phyloP scores from a whole-genome alignment of 306 rosid genomes.

The Vachellia collinsii region DNA sequence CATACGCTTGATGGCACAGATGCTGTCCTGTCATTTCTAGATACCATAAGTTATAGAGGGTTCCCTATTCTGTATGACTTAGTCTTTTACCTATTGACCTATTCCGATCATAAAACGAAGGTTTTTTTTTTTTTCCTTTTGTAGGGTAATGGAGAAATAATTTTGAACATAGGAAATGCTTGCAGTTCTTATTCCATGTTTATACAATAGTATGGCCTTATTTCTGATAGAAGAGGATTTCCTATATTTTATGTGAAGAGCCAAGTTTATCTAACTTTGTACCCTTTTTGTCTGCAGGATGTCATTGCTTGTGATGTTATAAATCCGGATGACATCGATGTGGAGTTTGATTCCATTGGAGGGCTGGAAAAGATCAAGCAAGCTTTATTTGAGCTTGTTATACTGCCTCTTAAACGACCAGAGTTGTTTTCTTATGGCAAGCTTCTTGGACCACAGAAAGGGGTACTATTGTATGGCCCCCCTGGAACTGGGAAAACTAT shows the following conservation, averaged over 20 bases:
- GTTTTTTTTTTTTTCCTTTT: too few species aligned
- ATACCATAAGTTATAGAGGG: not conserved
- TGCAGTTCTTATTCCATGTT: not conserved
- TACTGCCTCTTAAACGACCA: slow-evolving; percentile 85
- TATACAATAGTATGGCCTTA: not conserved
- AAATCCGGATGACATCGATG: slow-evolving; percentile 91
- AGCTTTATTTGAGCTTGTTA: slow-evolving; percentile 86
- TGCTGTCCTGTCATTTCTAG: slow-evolving; percentile 2
- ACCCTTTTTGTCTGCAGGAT: slow-evolving; percentile 61
- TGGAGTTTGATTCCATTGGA: slow-evolving; percentile 86
- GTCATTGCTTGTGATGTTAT: slow-evolving; percentile 96
- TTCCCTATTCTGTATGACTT: slow-evolving; percentile 1
- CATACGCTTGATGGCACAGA: not conserved
- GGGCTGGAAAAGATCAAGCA: slow-evolving; percentile 83
- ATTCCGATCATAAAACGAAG: not conserved
- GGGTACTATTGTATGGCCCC: slow-evolving; percentile 90
- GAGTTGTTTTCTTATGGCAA: slow-evolving; percentile 80
- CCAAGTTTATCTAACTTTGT: slow-evolving; percentile 1
- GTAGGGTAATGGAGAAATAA: not conserved
- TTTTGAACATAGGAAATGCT: not conserved
- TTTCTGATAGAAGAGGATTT: not conserved
- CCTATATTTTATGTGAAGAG: slow-evolving; percentile 13
- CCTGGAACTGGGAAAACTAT: slow-evolving; percentile 99
- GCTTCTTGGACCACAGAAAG: slow-evolving; percentile 96
- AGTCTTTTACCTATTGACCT: not conserved